Percentiles rank a stretch among this genome's conserved stretches.
Conservation (phyloP, 129 eudicot species). For the Heracleum sosnowskyi region DNA sequence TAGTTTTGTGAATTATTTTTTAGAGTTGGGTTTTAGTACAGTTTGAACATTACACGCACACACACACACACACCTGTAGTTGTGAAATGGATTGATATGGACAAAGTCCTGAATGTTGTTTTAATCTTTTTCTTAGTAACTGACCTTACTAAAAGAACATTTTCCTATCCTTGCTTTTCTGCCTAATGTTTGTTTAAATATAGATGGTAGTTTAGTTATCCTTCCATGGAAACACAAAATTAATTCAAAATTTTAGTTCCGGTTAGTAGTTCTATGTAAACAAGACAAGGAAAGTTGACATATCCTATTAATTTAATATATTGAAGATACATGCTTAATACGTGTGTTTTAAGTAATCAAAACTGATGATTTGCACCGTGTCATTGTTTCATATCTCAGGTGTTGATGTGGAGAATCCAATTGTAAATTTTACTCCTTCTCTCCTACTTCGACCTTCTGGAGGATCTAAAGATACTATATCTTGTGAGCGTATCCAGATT, state of each 20-base stretch:
- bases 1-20: neutral
- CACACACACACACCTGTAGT: neutral
- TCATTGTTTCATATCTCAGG: constrained; percentile 32
- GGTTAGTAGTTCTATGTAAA: neutral
- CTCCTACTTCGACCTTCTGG: constrained; percentile 18
- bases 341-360: neutral
- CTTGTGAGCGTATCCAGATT: constrained; percentile 58
- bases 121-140: neutral
- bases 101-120: neutral
- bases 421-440: constrained; percentile 35
- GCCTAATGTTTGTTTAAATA: too few species aligned
- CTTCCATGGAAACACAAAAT: neutral
- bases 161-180: too few species aligned
- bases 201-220: neutral
- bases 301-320: neutral
- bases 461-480: constrained; percentile 40
- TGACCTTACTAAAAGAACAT: neutral
- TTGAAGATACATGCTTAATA: neutral
- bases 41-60: neutral
- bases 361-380: neutral
- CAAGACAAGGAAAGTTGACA: neutral
- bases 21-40: neutral
- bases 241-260: neutral
- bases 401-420: constrained; percentile 44
- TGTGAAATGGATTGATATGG: neutral